Conservation (phyloP, 2,329 filamentous ascomycete species). For the Penicillium sumatraense region DNA sequence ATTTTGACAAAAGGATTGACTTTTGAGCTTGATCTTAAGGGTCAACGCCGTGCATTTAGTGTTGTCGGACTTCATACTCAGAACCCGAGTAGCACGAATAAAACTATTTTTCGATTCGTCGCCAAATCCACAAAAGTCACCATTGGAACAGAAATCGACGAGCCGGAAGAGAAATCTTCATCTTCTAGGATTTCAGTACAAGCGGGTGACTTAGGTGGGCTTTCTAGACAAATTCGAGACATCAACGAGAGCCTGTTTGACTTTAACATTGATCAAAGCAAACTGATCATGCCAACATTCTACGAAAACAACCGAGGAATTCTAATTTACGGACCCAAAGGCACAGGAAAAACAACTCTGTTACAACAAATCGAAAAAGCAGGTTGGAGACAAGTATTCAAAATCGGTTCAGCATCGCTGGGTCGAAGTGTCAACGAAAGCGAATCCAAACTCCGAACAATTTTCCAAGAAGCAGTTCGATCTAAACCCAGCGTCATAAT, state of each 20-base stretch:
- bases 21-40: slow-evolving; percentile 66
- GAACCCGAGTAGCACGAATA: slow-evolving; percentile 44
- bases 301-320: slow-evolving; percentile 60
- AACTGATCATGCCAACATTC: slow-evolving; percentile 45
- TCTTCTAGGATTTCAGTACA: slow-evolving; percentile 35
- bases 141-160: slow-evolving; percentile 33
- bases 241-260: slow-evolving; percentile 70
- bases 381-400: slow-evolving; percentile 72
- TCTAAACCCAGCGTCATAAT: slow-evolving; percentile 77
- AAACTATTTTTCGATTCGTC: slow-evolving; percentile 41
- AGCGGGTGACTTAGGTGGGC: slow-evolving; percentile 65
- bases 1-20: slow-evolving; percentile 71
- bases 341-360: slow-evolving; percentile 82
- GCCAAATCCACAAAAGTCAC: slow-evolving; percentile 37
- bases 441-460: slow-evolving; percentile 64
- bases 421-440: slow-evolving; percentile 45
- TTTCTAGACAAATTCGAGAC: slow-evolving; percentile 65
- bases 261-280: slow-evolving; percentile 50
- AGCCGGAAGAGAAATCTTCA: slow-evolving; percentile 13
- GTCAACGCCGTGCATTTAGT: slow-evolving; percentile 65
- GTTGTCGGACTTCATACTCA: slow-evolving; percentile 60
- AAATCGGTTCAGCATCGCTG: slow-evolving; percentile 38
- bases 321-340: slow-evolving; percentile 78
- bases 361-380: slow-evolving; percentile 69
- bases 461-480: slow-evolving; percentile 70